These are phyloP conservation scores for Alternaria brassicae DNA, from an alignment of 2,329 filamentous ascomycete species.

Conservation along the genomic window DNA sequence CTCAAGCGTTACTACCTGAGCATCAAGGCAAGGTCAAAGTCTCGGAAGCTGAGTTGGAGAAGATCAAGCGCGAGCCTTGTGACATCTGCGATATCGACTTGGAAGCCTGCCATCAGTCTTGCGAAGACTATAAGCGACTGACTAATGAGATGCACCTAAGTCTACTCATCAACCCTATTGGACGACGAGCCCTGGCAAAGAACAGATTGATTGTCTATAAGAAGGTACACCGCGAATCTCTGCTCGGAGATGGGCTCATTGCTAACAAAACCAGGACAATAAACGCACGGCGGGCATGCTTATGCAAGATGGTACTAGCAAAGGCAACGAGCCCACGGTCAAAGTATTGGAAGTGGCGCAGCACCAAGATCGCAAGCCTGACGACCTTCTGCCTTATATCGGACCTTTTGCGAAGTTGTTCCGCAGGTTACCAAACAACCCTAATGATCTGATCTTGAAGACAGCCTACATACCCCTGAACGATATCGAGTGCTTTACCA, in stretches of 20 bases:
- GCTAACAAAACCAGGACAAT: slow-evolving; percentile 65
- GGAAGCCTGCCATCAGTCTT: slow-evolving; percentile 79
- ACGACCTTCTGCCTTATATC: slow-evolving; percentile 87
- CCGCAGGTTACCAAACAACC: slow-evolving; percentile 69
- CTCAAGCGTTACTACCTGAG: slow-evolving; percentile 90
- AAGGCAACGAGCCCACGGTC: slow-evolving; percentile 71
- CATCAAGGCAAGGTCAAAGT: slow-evolving; percentile 94
- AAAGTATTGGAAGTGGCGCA: slow-evolving; percentile 80
- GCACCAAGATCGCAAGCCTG: slow-evolving; percentile 73
- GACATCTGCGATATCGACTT: slow-evolving; percentile 81
- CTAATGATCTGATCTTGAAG: slow-evolving; percentile 72
- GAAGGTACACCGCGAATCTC: slow-evolving; percentile 51
- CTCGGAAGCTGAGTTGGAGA: slow-evolving; percentile 88
- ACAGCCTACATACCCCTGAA: slow-evolving; percentile 73
- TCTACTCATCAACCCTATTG: slow-evolving; percentile 79
- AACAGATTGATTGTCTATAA: slow-evolving; percentile 84
- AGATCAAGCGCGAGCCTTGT: slow-evolving; percentile 86
- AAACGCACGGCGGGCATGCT: slow-evolving; percentile 83
- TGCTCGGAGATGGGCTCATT: slow-evolving; percentile 16
- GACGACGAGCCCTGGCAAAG: slow-evolving; percentile 77
- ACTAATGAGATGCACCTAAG: slow-evolving; percentile 81
- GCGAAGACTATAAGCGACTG: slow-evolving; percentile 79
- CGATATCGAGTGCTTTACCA: slow-evolving; percentile 86
- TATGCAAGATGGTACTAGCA: slow-evolving; percentile 74
- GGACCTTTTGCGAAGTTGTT: slow-evolving; percentile 73